These are phyloP conservation scores for Pleurotus cornucopiae DNA, from an alignment of 768 basidiomycete species.

Conservation along the genomic window DNA sequence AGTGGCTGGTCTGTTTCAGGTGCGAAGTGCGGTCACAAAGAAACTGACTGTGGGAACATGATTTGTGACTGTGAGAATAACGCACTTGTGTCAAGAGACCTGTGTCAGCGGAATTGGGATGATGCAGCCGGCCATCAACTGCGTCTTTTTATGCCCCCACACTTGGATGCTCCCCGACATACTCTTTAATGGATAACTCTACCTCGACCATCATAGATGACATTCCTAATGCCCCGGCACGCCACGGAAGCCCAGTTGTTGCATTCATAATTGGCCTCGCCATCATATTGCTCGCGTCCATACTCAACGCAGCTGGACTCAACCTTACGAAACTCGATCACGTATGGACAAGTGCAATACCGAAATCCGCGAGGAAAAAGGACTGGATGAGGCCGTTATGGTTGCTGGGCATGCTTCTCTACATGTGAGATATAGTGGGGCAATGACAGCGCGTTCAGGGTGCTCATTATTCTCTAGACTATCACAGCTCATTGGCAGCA, in stretches of 20 bases:
- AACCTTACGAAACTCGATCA: conserved; percentile 95
- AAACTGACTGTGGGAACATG: background rate
- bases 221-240: conserved; percentile 21
- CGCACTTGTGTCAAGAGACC: background rate
- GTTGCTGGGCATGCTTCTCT: conserved; percentile 90
- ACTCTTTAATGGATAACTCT: conserved; percentile 5
- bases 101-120: background rate
- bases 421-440: conserved; percentile 59
- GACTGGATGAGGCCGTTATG: conserved; percentile 87
- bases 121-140: background rate
- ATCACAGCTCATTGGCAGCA: conserved; percentile 84
- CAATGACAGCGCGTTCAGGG: background rate
- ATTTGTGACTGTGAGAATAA: background rate
- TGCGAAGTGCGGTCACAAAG: too few species aligned
- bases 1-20: too few species aligned
- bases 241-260: conserved; percentile 53
- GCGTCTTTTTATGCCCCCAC: background rate
- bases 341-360: conserved; percentile 70
- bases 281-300: conserved; percentile 79
- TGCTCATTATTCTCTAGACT: conserved; percentile 38
- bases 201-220: conserved; percentile 11
- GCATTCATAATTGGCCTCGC: conserved; percentile 81
- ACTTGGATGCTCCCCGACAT: background rate
- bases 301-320: conserved; percentile 90
- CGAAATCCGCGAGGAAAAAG: conserved; percentile 65